Conservation (phyloP, 1,284 basidiomycete genomes). For the Cerrena zonata region DNA sequence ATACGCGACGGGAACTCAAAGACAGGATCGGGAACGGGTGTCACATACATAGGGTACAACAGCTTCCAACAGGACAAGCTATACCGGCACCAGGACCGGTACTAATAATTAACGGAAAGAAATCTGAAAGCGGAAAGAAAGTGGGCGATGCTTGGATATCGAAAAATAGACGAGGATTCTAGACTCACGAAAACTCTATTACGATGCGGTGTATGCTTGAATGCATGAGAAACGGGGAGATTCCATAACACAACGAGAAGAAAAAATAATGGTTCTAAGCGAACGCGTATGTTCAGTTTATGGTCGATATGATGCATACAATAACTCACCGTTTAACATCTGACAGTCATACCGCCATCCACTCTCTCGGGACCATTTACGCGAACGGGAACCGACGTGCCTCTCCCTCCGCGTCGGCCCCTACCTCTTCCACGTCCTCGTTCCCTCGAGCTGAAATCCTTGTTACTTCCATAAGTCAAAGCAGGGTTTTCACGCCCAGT, state of each 20-base stretch:
- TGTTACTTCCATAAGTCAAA: not conserved
- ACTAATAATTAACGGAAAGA: not conserved
- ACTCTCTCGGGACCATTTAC: conserved; percentile 22
- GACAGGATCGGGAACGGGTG: no score
- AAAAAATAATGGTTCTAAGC: no score
- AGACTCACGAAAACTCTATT: no score
- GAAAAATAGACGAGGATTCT: not conserved
- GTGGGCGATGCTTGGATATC: no score
- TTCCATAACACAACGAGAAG: no score
- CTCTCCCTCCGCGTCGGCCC: conserved; percentile 17
- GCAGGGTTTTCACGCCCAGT: not conserved
- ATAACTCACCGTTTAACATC: conserved; percentile 15
- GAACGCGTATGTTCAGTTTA: not conserved
- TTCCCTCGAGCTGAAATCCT: not conserved
- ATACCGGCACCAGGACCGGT: no score
- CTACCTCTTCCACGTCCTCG: conserved; percentile 5
- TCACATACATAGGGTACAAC: not conserved
- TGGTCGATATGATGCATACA: not conserved
- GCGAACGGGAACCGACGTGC: conserved; percentile 10
- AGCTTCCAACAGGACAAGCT: not conserved
- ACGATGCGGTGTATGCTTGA: no score
- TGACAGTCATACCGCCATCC: conserved; percentile 28
- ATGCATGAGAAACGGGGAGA: no score
- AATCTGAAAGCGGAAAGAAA: no score
- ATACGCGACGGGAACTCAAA: no score